These are phyloP conservation scores for Trypanosoma mega DNA, from an alignment of 208 protist genomes.

Conservation along the genomic window DNA sequence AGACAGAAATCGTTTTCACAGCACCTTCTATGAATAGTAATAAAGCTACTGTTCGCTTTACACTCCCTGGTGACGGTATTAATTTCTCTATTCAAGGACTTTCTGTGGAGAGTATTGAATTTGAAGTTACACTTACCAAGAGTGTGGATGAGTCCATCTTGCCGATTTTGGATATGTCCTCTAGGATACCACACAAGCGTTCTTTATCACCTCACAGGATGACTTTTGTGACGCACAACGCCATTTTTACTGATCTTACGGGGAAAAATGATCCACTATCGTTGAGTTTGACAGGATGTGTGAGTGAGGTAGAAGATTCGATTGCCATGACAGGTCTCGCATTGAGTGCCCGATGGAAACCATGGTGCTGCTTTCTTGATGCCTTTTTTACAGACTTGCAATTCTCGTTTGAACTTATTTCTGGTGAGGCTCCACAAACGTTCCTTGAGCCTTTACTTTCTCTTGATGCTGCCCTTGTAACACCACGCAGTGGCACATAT, in stretches of 20 bases:
- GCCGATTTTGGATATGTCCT: too few species aligned
- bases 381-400: slow-evolving; percentile 22
- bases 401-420: slow-evolving; percentile 15
- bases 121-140: slow-evolving; percentile 47
- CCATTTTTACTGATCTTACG: not conserved
- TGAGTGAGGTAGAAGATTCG: slow-evolving; percentile 13
- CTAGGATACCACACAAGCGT: not conserved
- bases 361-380: slow-evolving; percentile 1
- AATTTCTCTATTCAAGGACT: slow-evolving; percentile 45
- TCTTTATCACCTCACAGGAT: slow-evolving; percentile 6
- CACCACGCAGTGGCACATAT: slow-evolving; percentile 16
- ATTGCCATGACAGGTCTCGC: slow-evolving; percentile 16
- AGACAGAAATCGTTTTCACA: slow-evolving; percentile 49
- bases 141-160: too few species aligned
- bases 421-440: slow-evolving; percentile 10
- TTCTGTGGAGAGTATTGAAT: slow-evolving; percentile 55
- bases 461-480: slow-evolving; percentile 13
- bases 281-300: slow-evolving; percentile 22
- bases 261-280: not conserved
- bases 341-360: slow-evolving; percentile 11
- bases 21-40: slow-evolving; percentile 24
- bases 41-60: slow-evolving; percentile 56
- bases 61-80: slow-evolving; percentile 47
- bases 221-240: slow-evolving; percentile 26
- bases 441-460: slow-evolving; percentile 21